These are phyloP conservation scores for Arthrinium puccinioides DNA, from an alignment of 2,329 filamentous ascomycete species.

Conservation along the genomic window DNA sequence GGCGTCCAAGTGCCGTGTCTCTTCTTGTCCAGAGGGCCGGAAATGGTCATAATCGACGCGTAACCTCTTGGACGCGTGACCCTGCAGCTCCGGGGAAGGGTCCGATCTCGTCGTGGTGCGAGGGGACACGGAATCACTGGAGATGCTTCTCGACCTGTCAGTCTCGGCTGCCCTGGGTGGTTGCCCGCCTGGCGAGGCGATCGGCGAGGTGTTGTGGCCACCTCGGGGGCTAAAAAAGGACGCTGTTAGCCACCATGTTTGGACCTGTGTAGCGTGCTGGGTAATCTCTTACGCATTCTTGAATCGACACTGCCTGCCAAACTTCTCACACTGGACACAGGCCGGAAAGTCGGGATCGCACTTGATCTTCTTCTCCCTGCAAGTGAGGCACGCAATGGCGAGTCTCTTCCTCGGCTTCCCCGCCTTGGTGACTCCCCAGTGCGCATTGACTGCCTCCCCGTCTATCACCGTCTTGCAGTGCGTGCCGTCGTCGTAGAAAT, in stretches of 20 bases:
- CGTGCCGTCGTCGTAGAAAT: conserved; percentile 79
- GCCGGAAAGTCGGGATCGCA: conserved; percentile 84
- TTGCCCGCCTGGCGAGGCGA: conserved; percentile 42
- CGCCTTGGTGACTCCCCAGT: conserved; percentile 91
- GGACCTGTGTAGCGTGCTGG: background rate
- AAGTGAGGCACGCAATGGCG: conserved; percentile 81
- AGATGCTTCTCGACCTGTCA: conserved; percentile 32
- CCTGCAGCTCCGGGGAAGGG: conserved; percentile 20
- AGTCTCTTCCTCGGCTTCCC: conserved; percentile 87
- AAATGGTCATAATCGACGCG: conserved; percentile 41
- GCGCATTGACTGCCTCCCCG: conserved; percentile 79
- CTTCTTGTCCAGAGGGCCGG: conserved; percentile 21
- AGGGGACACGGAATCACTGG: conserved; percentile 42
- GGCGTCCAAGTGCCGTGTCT: conserved; percentile 17
- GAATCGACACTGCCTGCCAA: conserved; percentile 76
- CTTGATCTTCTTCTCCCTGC: conserved; percentile 95
- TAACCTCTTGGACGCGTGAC: conserved; percentile 38
- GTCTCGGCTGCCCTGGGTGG: conserved; percentile 26
- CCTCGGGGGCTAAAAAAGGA: conserved; percentile 41
- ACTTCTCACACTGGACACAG: conserved; percentile 89
- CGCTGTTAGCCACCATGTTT: background rate
- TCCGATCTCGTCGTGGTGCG: conserved; percentile 25
- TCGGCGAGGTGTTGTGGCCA: conserved; percentile 49
- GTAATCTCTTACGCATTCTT: conserved; percentile 69
- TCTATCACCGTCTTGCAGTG: conserved; percentile 80